Percentiles rank a stretch among this genome's conserved stretches.
These are phyloP conservation scores for Trametopsis cervina DNA, from an alignment of 768 basidiomycete genomes.

Conservation along the genomic window DNA sequence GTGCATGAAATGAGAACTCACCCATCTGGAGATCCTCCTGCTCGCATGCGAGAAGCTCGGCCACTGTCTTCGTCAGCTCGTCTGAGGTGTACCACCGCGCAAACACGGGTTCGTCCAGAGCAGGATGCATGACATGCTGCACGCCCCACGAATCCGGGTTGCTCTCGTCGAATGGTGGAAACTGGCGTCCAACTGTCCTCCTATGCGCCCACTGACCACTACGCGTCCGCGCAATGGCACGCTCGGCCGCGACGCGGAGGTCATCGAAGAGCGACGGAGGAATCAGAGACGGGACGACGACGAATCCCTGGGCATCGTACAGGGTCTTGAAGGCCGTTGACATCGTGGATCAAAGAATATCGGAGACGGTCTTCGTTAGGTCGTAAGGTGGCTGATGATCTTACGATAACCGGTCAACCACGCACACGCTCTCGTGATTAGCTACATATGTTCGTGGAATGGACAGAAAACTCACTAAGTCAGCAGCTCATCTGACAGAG, in stretches of 20 bases:
- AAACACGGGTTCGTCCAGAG: slow-evolving; percentile 51
- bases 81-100: slow-evolving; percentile 62
- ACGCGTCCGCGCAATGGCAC: slow-evolving; percentile 47
- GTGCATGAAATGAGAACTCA: slow-evolving; percentile 29
- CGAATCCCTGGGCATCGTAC: slow-evolving; percentile 62
- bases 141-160: slow-evolving; percentile 74
- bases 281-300: slow-evolving; percentile 54
- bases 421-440: too few relatives aligned
- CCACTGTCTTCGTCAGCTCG: slow-evolving; percentile 35
- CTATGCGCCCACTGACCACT: slow-evolving; percentile 56
- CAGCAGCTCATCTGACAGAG: too few relatives aligned
- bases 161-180: slow-evolving; percentile 58
- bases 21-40: slow-evolving; percentile 67
- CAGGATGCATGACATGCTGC: slow-evolving; percentile 79
- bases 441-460: too few relatives aligned
- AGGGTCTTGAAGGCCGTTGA: slow-evolving; percentile 27
- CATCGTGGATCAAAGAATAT: too few relatives aligned
- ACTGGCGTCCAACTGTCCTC: slow-evolving; percentile 71
- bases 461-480: too few relatives aligned
- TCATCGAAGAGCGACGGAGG: slow-evolving; percentile 28
- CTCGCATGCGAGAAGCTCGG: slow-evolving; percentile 47
- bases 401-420: too few relatives aligned
- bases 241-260: slow-evolving; percentile 45
- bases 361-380: too few relatives aligned
- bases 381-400: too few relatives aligned